Percentiles rank a stretch among this genome's conserved stretches.
Conservation (phyloP, 164 flowering plant genomes). For the Berberis vulgaris region DNA sequence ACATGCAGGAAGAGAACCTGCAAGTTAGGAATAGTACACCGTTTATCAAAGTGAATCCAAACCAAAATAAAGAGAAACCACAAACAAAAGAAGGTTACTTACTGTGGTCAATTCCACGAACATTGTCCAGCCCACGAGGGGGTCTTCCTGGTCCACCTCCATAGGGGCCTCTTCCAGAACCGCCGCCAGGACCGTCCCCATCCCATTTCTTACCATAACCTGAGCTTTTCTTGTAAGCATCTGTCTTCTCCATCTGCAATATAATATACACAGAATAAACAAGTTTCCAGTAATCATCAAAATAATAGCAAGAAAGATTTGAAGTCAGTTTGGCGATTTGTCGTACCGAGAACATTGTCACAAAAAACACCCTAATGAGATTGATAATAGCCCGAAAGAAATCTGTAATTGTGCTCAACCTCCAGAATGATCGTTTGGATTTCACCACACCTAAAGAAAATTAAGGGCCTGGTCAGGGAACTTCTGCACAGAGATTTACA, state of each 20-base stretch:
- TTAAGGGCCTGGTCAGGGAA: too few relatives aligned
- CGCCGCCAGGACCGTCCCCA: constrained; percentile 92
- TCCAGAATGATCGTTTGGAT: constrained; percentile 80
- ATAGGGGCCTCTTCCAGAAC: constrained; percentile 81
- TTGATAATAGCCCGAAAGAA: constrained; percentile 79
- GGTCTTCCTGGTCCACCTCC: constrained; percentile 88
- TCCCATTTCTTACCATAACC: constrained; percentile 88
- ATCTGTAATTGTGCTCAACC: constrained; percentile 69
- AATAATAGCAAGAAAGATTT: neutral
- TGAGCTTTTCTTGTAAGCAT: constrained; percentile 70
- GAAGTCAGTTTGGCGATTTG: neutral
- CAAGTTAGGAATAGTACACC: constrained; percentile 3
- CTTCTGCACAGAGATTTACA: too few relatives aligned
- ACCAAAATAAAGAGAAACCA: neutral
- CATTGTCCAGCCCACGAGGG: constrained; percentile 83
- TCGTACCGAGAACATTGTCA: constrained; percentile 89
- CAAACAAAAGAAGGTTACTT: constrained; percentile 17
- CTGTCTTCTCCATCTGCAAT: constrained; percentile 85
- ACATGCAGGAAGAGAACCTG: constrained; percentile 92
- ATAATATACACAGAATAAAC: neutral
- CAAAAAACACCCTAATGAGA: constrained; percentile 59
- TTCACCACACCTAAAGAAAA: constrained; percentile 73
- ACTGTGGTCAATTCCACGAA: constrained; percentile 89
- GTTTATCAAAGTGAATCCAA: neutral
- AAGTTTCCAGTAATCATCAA: neutral